These are phyloP conservation scores for Bipolaris gigantea DNA, from an alignment of 2,329 filamentous ascomycete species.

Conservation along the genomic window DNA sequence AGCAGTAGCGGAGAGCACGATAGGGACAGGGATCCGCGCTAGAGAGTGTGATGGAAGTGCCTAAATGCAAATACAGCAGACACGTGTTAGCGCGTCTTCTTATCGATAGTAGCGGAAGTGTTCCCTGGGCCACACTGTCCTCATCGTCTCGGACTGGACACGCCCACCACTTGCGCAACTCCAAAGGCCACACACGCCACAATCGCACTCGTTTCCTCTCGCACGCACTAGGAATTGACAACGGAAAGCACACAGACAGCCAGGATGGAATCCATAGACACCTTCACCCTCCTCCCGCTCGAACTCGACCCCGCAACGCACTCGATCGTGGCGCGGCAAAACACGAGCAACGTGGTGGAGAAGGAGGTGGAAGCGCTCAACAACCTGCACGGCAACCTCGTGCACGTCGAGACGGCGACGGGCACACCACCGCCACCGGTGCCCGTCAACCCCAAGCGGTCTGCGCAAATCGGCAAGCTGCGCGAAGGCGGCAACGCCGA, in stretches of 20 bases:
- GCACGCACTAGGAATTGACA: not conserved
- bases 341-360: conserved; percentile 42
- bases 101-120: conserved; percentile 29
- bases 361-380: conserved; percentile 71
- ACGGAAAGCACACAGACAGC: not conserved
- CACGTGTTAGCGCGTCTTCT: conserved; percentile 16
- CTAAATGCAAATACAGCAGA: not conserved
- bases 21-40: not conserved
- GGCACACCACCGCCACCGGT: conserved; percentile 79
- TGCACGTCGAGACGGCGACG: conserved; percentile 64
- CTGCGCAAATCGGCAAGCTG: conserved; percentile 84
- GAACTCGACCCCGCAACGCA: conserved; percentile 81
- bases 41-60: not conserved
- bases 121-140: conserved; percentile 26
- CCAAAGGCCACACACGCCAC: not conserved
- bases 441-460: conserved; percentile 90
- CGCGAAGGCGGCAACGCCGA: conserved; percentile 83
- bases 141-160: conserved; percentile 14
- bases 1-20: not conserved
- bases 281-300: conserved; percentile 81
- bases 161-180: conserved; percentile 3
- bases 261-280: conserved; percentile 53
- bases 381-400: conserved; percentile 72
- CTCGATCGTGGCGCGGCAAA: conserved; percentile 59
- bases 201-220: not conserved